Evolutionary conservation across 768 basidiomycete species (phyloP).

Genomic region (Suillus alpinus): DNA sequence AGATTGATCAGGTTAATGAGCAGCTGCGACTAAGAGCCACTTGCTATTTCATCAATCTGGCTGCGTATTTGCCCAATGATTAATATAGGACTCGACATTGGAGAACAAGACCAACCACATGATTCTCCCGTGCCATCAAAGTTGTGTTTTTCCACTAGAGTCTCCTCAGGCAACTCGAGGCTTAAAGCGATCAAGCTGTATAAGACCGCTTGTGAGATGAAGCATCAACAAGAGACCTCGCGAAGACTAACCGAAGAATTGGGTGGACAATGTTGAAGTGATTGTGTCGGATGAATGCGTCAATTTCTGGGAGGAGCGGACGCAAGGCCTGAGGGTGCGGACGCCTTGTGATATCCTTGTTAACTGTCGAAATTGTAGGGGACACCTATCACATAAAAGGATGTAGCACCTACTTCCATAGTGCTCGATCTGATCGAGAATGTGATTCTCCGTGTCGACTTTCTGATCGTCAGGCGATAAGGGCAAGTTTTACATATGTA

Average conservation of each 20-base stretch:
- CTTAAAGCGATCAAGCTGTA: conserved; percentile 41
- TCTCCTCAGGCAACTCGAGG: conserved; percentile 45
- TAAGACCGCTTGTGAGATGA: background rate
- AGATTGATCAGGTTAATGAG: background rate
- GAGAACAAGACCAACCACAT: conserved; percentile 26
- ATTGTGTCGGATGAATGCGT: conserved; percentile 34
- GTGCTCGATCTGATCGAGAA: conserved; percentile 44
- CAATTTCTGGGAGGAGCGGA: conserved; percentile 35
- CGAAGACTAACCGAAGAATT: conserved; percentile 31
- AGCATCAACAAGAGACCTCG: background rate
- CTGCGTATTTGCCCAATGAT: conserved; percentile 21
- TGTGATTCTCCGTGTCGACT: conserved; percentile 32
- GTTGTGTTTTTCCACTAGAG: conserved; percentile 38
- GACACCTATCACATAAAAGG: background rate
- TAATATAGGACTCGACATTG: background rate
- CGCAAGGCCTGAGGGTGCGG: conserved; percentile 36
- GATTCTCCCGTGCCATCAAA: conserved; percentile 37
- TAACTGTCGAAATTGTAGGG: conserved; percentile 22
- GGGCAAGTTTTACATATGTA: background rate
- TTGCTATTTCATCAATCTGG: conserved; percentile 50
- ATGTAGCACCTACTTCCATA: conserved; percentile 36
- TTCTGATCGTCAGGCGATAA: conserved; percentile 24
- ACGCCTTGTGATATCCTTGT: conserved; percentile 31
- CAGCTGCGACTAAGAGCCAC: conserved; percentile 6
- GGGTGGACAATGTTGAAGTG: conserved; percentile 38